phyloP scores from a whole-genome alignment of 2,329 filamentous ascomycete species.

The Drechslerella coelobrocha region DNA sequence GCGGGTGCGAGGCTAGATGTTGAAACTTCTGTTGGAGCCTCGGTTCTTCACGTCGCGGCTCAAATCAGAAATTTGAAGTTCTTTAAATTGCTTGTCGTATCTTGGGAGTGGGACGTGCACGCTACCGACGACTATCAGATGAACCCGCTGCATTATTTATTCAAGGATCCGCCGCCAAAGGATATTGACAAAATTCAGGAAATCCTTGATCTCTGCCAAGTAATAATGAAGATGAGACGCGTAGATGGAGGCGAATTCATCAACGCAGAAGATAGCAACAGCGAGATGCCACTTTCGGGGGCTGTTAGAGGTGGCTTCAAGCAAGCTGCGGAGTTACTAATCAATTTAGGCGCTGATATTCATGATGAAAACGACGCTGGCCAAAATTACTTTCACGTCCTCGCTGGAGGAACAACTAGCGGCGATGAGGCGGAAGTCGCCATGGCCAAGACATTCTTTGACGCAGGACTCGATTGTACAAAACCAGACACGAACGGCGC shows the following conservation, averaged over 20 bases:
- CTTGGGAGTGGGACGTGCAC: constrained; percentile 19
- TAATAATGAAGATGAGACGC: constrained; percentile 25
- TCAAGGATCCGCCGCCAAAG: not conserved
- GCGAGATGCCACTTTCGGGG: constrained; percentile 11
- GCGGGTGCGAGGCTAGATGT: constrained; percentile 17
- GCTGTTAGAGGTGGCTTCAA: constrained; percentile 20
- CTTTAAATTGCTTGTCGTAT: constrained; percentile 26
- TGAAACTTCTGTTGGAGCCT: not conserved
- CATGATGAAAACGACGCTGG: constrained; percentile 12
- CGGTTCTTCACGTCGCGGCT: constrained; percentile 17
- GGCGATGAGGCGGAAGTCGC: not conserved
- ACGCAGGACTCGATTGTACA: constrained; percentile 17
- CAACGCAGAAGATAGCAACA: constrained; percentile 4
- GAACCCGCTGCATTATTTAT: constrained; percentile 24
- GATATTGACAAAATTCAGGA: not conserved
- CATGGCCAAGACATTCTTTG: constrained; percentile 13
- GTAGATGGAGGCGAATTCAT: constrained; percentile 4
- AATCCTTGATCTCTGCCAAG: constrained; percentile 6
- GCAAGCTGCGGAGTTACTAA: constrained; percentile 14
- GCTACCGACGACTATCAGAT: not conserved
- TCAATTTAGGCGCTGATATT: constrained; percentile 15
- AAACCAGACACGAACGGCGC: not conserved
- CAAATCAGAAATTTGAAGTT: constrained; percentile 12
- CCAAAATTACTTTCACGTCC: constrained; percentile 15
- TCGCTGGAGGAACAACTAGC: not conserved